phyloP scores from a whole-genome alignment of 768 basidiomycete genomes.

The Mrakia frigida region DNA sequence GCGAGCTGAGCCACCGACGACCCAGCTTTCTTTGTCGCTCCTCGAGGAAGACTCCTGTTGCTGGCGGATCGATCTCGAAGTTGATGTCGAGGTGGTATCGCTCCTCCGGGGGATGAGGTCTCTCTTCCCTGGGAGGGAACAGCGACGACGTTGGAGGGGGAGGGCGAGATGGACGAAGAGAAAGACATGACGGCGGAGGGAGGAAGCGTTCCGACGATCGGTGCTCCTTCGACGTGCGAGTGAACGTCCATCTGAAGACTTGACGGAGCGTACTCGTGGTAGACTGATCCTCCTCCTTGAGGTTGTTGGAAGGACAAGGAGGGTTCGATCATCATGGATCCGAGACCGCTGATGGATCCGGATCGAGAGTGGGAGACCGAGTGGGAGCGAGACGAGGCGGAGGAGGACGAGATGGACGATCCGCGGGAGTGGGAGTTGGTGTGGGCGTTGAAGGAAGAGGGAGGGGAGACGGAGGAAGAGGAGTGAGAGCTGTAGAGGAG shows the following conservation, averaged over 20 bases:
- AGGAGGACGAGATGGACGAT: slow-evolving; percentile 4
- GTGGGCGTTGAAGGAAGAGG: neutral
- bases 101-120: neutral
- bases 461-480: neutral
- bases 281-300: neutral
- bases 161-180: neutral
- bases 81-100: neutral
- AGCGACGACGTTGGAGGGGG: neutral
- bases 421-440: neutral
- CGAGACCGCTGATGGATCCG: neutral
- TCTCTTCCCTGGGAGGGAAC: neutral
- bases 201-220: neutral
- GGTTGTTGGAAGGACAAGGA: neutral
- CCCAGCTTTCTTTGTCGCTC: neutral
- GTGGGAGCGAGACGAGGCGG: neutral
- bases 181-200: neutral
- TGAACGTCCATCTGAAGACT: neutral
- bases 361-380: neutral
- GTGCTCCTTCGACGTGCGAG: slow-evolving; percentile 4
- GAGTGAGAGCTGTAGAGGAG: slow-evolving; percentile 7
- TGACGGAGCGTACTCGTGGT: neutral
- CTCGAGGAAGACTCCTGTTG: neutral
- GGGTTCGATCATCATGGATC: slow-evolving; percentile 11
- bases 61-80: neutral
- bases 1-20: neutral